A percentile compares a stretch with the other conserved stretches of the same genome.
Evolutionary conservation across 495 filamentous ascomycete species (phyloP).

Genomic region (Usnea hakonensis): DNA sequence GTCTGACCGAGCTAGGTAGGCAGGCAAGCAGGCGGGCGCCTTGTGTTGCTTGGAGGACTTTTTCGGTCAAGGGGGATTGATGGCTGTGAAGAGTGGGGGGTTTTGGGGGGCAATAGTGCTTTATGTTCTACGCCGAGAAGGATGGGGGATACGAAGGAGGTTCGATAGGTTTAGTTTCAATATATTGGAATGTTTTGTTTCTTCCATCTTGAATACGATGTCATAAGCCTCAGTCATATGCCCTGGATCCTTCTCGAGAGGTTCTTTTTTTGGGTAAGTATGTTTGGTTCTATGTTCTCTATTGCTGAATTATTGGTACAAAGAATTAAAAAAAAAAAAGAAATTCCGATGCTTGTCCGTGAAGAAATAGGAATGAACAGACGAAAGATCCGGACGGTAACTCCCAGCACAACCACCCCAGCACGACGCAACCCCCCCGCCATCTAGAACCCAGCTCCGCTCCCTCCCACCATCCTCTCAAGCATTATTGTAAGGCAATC

Average conservation of each 20-base stretch:
- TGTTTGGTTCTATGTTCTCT: background rate
- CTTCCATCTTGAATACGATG: too few relatives aligned
- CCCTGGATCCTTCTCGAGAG: too few relatives aligned
- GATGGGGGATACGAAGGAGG: background rate
- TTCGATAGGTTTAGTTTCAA: background rate
- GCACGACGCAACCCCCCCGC: background rate
- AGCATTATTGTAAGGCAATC: background rate
- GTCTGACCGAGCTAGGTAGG: slow-evolving; percentile 5
- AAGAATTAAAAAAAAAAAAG: background rate
- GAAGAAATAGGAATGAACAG: too few relatives aligned
- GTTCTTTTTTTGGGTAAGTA: background rate
- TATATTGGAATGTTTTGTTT: background rate
- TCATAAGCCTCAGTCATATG: too few relatives aligned
- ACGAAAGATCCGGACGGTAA: background rate
- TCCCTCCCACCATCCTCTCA: background rate
- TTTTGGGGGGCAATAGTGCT: background rate
- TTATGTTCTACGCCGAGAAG: background rate
- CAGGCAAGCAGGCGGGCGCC: background rate
- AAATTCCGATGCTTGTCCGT: background rate
- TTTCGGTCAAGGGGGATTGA: background rate
- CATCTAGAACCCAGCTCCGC: background rate
- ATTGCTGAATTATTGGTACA: too few relatives aligned
- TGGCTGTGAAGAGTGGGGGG: background rate
- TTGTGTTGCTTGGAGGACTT: background rate
- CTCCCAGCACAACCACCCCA: too few relatives aligned